Percentiles rank a stretch among this genome's conserved stretches.
Conservation (phyloP, 441 rosid genomes). For the Mallotus repandus region DNA sequence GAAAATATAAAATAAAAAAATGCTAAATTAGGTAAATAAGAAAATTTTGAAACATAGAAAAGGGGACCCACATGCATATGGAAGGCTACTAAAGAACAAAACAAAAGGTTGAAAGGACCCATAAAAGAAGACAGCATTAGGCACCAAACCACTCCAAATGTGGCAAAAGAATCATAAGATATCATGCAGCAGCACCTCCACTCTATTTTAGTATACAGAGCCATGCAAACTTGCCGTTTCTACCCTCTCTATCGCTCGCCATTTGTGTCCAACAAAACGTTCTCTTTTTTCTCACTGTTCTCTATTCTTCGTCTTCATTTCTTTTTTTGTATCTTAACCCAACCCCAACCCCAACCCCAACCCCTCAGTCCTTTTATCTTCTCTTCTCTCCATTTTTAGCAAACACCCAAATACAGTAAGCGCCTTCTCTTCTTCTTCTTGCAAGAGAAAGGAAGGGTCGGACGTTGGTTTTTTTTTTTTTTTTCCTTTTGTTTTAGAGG, state of each 20-base stretch:
- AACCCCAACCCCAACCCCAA: not conserved
- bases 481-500: not conserved
- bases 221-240: conserved; percentile 85
- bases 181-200: conserved; percentile 29
- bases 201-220: conserved; percentile 59
- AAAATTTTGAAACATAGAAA: conserved; percentile 4
- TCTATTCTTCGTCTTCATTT: conserved; percentile 11
- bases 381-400: conserved; percentile 49
- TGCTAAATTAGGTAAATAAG: conserved; percentile 5
- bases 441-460: conserved; percentile 1
- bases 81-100: conserved; percentile 13
- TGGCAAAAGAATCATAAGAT: conserved; percentile 48
- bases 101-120: conserved; percentile 32
- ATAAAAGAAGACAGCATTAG: not conserved
- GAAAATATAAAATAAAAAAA: not conserved
- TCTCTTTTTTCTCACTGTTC: conserved; percentile 15
- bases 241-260: conserved; percentile 36
- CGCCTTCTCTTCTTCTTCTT: conserved; percentile 10
- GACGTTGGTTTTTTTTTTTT: not conserved
- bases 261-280: conserved; percentile 38
- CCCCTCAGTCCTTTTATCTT: conserved; percentile 19
- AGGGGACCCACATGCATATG: conserved; percentile 1
- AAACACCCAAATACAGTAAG: conserved; percentile 24
- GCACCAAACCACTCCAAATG: conserved; percentile 46
- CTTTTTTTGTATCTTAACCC: not conserved